phyloP scores from a whole-genome alignment of 108 stramenopile genomes.

The Aurantiochytrium sp. region DNA sequence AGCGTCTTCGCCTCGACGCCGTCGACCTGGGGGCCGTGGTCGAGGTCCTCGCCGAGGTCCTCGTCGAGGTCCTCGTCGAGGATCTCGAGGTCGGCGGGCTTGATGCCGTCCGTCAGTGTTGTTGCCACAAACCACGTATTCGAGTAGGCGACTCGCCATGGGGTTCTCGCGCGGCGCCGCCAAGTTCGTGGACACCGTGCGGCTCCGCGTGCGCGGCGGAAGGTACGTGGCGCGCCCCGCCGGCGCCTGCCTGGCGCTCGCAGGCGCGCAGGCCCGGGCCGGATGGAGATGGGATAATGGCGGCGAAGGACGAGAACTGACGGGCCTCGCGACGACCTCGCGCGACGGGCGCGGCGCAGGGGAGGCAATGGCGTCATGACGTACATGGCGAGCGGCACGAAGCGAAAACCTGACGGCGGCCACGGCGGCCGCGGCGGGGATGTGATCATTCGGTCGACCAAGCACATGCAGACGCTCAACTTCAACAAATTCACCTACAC shows the following conservation, averaged over 20 bases:
- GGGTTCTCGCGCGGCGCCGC: neutral
- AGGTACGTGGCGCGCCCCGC: neutral
- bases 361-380: slow-evolving; percentile 27
- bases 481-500: neutral
- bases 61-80: too few relatives aligned
- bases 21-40: too few relatives aligned
- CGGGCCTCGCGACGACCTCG: too few relatives aligned
- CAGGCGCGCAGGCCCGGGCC: too few relatives aligned
- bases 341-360: too few relatives aligned
- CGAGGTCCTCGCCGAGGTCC: too few relatives aligned
- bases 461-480: neutral
- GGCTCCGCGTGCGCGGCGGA: slow-evolving; percentile 12
- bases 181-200: neutral
- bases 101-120: neutral
- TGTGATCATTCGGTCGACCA: neutral
- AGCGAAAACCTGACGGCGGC: neutral
- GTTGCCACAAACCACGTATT: too few relatives aligned
- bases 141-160: neutral
- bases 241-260: too few relatives aligned
- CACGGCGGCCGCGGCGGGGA: slow-evolving; percentile 23
- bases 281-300: neutral
- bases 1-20: too few relatives aligned
- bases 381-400: neutral
- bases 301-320: too few relatives aligned
- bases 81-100: too few relatives aligned